Percentiles rank a stretch among this genome's conserved stretches.
Conservation (phyloP, 139 green algal genomes). For the Yamagishiella unicocca region DNA sequence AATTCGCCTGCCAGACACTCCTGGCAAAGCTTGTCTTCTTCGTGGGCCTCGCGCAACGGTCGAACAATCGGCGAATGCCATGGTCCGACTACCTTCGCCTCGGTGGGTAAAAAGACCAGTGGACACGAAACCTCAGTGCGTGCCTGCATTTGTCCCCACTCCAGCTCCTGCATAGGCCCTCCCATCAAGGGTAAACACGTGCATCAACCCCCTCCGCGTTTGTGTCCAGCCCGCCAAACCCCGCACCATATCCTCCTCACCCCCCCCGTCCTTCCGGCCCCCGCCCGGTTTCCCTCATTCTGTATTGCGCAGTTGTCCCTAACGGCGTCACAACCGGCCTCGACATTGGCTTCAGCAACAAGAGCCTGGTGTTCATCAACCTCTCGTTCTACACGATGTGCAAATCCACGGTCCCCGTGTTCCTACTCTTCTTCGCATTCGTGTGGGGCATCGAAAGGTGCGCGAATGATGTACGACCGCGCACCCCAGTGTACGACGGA, state of each 20-base stretch:
- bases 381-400: slow-evolving; percentile 98
- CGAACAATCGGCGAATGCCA: slow-evolving; percentile 45
- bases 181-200: neutral
- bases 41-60: slow-evolving; percentile 58
- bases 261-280: neutral
- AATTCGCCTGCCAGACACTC: slow-evolving; percentile 85
- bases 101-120: no score
- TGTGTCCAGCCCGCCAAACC: neutral
- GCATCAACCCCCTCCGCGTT: neutral
- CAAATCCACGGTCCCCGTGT: slow-evolving; percentile 93
- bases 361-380: slow-evolving; percentile 90
- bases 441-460: slow-evolving; percentile 86
- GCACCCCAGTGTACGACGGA: no score
- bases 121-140: no score
- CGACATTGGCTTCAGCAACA: slow-evolving; percentile 96
- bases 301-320: slow-evolving; percentile 77
- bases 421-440: slow-evolving; percentile 95
- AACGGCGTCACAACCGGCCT: slow-evolving; percentile 91
- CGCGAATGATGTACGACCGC: no score
- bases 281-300: neutral
- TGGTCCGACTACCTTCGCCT: slow-evolving; percentile 74
- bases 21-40: slow-evolving; percentile 71
- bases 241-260: neutral
- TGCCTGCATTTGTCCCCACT: no score
- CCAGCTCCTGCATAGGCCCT: neutral